Percentiles rank a stretch among this genome's conserved stretches.
Conservation (phyloP, 73 alveolate species). For the Uronychia setigera region DNA sequence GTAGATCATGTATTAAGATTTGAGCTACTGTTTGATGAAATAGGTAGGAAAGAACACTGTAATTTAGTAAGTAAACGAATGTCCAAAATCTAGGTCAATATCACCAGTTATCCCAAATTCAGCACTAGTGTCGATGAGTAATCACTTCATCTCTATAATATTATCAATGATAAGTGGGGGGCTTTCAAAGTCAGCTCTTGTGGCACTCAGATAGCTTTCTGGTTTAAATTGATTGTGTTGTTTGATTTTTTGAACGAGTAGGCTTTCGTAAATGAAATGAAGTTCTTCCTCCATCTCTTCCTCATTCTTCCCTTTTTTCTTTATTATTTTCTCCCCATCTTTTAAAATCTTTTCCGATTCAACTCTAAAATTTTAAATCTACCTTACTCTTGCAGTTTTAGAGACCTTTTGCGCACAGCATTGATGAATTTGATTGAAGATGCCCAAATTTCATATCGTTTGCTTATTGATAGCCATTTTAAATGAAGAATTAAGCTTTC, state of each 20-base stretch:
- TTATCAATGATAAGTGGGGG: slow-evolving; percentile 62
- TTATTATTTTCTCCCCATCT: not conserved
- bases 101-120: slow-evolving; percentile 66
- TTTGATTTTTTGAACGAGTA: not conserved
- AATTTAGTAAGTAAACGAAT: slow-evolving; percentile 68
- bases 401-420: not conserved
- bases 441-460: slow-evolving; percentile 53
- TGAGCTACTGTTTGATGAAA: slow-evolving; percentile 45
- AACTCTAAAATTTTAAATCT: not conserved
- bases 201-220: not conserved
- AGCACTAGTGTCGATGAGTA: slow-evolving; percentile 29
- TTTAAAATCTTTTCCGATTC: slow-evolving; percentile 1
- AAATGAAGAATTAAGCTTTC: slow-evolving; percentile 25
- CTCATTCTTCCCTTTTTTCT: slow-evolving; percentile 18
- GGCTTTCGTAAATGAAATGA: not conserved
- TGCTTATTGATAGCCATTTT: slow-evolving; percentile 48
- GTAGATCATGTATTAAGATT: slow-evolving; percentile 47
- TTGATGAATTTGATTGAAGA: not conserved
- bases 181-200: slow-evolving; percentile 41
- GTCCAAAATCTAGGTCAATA: slow-evolving; percentile 71
- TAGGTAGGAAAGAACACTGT: slow-evolving; percentile 61
- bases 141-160: slow-evolving; percentile 37
- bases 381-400: slow-evolving; percentile 3
- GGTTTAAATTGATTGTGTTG: not conserved
- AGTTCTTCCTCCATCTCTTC: slow-evolving; percentile 13